These are phyloP conservation scores for Rubroboletus satanas DNA, from an alignment of 768 basidiomycete genomes.

Conservation along the genomic window DNA sequence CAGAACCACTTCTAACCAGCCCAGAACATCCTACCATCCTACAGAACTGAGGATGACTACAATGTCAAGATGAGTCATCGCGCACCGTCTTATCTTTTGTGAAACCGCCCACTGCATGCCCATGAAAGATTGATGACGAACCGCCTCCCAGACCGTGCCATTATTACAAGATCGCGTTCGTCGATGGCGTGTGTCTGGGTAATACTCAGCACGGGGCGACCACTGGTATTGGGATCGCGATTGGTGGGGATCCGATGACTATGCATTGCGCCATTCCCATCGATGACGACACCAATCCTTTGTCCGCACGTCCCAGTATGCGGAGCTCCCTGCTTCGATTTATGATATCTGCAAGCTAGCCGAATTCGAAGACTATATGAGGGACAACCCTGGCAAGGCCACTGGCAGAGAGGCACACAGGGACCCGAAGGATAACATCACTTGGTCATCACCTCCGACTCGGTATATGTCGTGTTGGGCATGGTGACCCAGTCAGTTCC, in stretches of 20 bases:
- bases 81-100: too few relatives aligned
- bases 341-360: slow-evolving; percentile 20
- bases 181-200: slow-evolving; percentile 33
- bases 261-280: slow-evolving; percentile 27
- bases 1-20: too few relatives aligned
- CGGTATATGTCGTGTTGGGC: slow-evolving; percentile 28
- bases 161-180: slow-evolving; percentile 29
- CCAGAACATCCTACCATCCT: too few relatives aligned
- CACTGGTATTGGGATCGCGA: slow-evolving; percentile 22
- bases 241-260: slow-evolving; percentile 12
- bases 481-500: slow-evolving; percentile 36
- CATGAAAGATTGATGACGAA: too few relatives aligned
- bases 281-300: slow-evolving; percentile 21
- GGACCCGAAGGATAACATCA: not conserved
- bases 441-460: slow-evolving; percentile 1
- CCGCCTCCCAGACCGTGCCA: slow-evolving; percentile 15
- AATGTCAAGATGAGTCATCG: too few relatives aligned
- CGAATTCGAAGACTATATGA: not conserved
- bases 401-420: not conserved
- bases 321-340: slow-evolving; percentile 33
- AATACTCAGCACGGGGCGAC: slow-evolving; percentile 24
- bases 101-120: too few relatives aligned
- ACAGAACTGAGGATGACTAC: too few relatives aligned
- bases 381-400: too few relatives aligned
- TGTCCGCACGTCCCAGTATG: not conserved